These are phyloP conservation scores for Trichoderma semiorbis DNA, from an alignment of 2,329 filamentous ascomycete species.

Conservation along the genomic window DNA sequence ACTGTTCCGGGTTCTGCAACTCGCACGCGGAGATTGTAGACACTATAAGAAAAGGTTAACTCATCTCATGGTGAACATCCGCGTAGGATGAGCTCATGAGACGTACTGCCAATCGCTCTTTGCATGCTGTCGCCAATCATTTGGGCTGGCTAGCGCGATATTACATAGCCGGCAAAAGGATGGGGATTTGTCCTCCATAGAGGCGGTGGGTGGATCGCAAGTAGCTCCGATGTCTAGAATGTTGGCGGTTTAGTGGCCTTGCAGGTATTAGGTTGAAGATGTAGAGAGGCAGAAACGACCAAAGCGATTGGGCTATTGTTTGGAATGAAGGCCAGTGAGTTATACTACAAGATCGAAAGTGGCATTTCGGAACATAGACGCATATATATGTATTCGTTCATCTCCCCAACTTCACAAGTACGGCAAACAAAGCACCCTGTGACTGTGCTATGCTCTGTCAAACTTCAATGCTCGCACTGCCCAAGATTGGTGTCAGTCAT, in stretches of 20 bases:
- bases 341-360: neutral
- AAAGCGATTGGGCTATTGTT: neutral
- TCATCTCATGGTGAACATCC: neutral
- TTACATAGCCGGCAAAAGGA: slow-evolving; percentile 24
- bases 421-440: neutral
- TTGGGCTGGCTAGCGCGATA: slow-evolving; percentile 19
- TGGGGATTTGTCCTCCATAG: slow-evolving; percentile 19
- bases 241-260: neutral
- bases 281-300: neutral
- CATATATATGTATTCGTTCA: neutral
- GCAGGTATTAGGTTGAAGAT: neutral
- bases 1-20: slow-evolving; percentile 23
- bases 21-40: slow-evolving; percentile 26
- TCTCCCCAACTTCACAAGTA: too few species aligned
- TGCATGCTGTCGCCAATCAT: slow-evolving; percentile 24
- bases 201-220: neutral
- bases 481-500: neutral
- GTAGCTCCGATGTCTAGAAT: neutral
- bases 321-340: neutral
- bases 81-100: neutral
- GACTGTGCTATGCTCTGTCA: neutral
- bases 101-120: slow-evolving; percentile 27
- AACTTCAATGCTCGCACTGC: neutral
- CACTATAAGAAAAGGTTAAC: slow-evolving; percentile 18
- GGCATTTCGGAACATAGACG: neutral